Evolutionary conservation across 345 rosid genomes (phyloP).

Genomic region (Reutealis trisperma): DNA sequence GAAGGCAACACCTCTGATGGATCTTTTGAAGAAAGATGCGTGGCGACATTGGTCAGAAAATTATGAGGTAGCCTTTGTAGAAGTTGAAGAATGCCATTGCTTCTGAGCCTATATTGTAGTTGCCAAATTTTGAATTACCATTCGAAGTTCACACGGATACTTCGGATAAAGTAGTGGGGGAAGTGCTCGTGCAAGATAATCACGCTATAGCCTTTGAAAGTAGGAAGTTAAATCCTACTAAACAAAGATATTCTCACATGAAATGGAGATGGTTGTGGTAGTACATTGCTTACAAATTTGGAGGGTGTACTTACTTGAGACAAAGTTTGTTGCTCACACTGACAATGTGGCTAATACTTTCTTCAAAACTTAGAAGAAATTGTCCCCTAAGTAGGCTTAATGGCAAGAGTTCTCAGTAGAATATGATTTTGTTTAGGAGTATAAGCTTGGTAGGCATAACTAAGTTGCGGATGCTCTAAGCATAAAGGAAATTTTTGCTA

Average conservation of each 20-base stretch:
- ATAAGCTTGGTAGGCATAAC: no score
- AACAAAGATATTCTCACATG: neutral
- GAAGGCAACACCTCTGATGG: no score
- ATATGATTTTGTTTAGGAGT: neutral
- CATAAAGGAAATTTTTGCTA: no score
- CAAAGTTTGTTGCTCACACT: no score
- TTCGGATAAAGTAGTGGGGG: neutral
- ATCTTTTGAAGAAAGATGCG: no score
- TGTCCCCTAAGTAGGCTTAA: neutral
- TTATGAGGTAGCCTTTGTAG: no score
- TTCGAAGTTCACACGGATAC: neutral
- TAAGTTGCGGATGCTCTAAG: no score
- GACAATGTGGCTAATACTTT: neutral
- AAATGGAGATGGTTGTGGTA: neutral
- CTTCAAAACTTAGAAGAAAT: neutral
- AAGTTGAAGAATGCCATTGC: no score
- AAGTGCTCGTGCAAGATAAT: neutral
- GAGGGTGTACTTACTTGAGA: neutral
- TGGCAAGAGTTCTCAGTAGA: neutral
- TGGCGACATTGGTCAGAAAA: no score
- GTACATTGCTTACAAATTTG: no score
- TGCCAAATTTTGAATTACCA: neutral
- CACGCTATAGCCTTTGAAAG: neutral
- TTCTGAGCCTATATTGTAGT: neutral
- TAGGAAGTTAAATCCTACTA: neutral